These are phyloP conservation scores for Gliomastix tumulicola DNA, from an alignment of 2,329 filamentous ascomycete species.

Conservation along the genomic window DNA sequence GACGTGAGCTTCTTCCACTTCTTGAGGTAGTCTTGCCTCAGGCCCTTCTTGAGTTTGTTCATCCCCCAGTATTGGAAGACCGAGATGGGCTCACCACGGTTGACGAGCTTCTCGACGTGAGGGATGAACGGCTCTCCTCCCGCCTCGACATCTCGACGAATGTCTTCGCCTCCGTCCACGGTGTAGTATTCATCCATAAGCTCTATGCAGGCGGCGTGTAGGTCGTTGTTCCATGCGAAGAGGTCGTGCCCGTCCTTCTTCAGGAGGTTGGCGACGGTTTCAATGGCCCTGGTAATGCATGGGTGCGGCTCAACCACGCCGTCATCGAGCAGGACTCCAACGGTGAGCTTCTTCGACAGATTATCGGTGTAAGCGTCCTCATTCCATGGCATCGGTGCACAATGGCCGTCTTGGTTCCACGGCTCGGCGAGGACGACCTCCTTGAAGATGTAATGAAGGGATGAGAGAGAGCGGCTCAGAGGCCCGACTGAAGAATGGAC, in stretches of 20 bases:
- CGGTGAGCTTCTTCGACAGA: constrained; percentile 34
- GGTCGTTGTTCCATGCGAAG: constrained; percentile 40
- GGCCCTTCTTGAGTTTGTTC: constrained; percentile 45
- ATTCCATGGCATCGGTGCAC: constrained; percentile 46
- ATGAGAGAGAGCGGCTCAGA: constrained; percentile 36
- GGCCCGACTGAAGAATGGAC: constrained; percentile 57
- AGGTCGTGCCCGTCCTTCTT: constrained; percentile 43
- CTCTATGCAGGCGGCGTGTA: constrained; percentile 47
- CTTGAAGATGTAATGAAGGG: constrained; percentile 40
- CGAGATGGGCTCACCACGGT: constrained; percentile 43
- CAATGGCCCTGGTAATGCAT: constrained; percentile 38
- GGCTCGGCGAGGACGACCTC: constrained; percentile 37
- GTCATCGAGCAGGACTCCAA: constrained; percentile 44
- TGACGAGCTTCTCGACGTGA: constrained; percentile 50
- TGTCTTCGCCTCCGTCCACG: constrained; percentile 57
- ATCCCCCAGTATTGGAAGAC: constrained; percentile 64
- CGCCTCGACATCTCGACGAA: constrained; percentile 42
- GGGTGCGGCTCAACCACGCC: constrained; percentile 48
- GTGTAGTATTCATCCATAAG: constrained; percentile 56
- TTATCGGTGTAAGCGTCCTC: constrained; percentile 30
- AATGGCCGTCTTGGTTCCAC: constrained; percentile 48
- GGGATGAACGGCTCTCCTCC: constrained; percentile 54
- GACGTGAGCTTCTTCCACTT: constrained; percentile 46
- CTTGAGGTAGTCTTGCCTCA: constrained; percentile 38
- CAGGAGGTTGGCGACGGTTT: constrained; percentile 27